Percentiles rank a stretch among this genome's conserved stretches.
Evolutionary conservation across 768 basidiomycete genomes (phyloP).

Genomic region (Amanita subjunquillea): DNA sequence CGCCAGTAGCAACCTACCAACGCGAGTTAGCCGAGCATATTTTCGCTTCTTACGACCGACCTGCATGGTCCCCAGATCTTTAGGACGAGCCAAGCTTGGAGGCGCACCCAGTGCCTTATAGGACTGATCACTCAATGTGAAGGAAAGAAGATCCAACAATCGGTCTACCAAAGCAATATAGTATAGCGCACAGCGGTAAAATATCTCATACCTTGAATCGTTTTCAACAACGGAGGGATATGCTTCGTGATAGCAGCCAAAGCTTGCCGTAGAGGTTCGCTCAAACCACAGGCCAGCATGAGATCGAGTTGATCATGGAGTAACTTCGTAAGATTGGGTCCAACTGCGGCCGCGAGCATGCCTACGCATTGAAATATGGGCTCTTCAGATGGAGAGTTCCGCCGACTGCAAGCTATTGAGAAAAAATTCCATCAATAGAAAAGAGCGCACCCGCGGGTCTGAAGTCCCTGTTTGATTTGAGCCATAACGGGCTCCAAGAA

Average conservation of each 20-base stretch:
- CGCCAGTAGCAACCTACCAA: slow-evolving; percentile 31
- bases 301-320: slow-evolving; percentile 94
- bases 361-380: slow-evolving; percentile 97
- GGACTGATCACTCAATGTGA: slow-evolving; percentile 70
- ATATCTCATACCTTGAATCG: slow-evolving; percentile 67
- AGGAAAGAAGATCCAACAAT: slow-evolving; percentile 74
- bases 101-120: slow-evolving; percentile 90
- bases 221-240: slow-evolving; percentile 84
- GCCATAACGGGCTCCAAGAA: slow-evolving; percentile 89
- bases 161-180: slow-evolving; percentile 47
- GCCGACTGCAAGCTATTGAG: slow-evolving; percentile 37
- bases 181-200: neutral
- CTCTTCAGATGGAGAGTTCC: slow-evolving; percentile 88
- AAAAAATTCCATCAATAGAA: neutral
- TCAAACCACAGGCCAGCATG: slow-evolving; percentile 92
- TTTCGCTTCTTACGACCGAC: slow-evolving; percentile 14
- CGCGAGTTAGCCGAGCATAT: slow-evolving; percentile 6
- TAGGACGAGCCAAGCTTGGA: slow-evolving; percentile 37
- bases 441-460: slow-evolving; percentile 64
- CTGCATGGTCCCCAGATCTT: slow-evolving; percentile 44
- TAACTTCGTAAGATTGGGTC: slow-evolving; percentile 90
- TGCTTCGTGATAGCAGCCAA: slow-evolving; percentile 74
- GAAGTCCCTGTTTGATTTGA: slow-evolving; percentile 83
- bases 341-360: slow-evolving; percentile 91
- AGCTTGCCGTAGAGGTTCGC: slow-evolving; percentile 79